These are phyloP conservation scores for Colletotrichum echinochloae DNA, from an alignment of 2,329 filamentous ascomycete species.

Conservation along the genomic window DNA sequence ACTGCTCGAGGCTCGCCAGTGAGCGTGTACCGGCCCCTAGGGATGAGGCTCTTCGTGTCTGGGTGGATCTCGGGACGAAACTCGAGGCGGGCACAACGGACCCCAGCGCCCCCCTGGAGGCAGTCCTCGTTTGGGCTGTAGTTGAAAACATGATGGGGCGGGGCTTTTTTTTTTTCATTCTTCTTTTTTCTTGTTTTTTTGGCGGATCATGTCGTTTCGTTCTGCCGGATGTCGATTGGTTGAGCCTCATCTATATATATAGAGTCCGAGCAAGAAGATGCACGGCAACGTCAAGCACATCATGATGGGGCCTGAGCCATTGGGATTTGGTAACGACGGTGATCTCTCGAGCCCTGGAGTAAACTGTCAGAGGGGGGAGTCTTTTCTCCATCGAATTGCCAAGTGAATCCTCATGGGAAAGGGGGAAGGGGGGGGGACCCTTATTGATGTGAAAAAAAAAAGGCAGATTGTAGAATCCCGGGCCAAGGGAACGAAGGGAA, in stretches of 20 bases:
- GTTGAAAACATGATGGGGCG: neutral
- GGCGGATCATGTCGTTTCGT: neutral
- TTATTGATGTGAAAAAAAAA: neutral
- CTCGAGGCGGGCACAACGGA: neutral
- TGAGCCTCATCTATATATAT: neutral
- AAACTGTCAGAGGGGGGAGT: neutral
- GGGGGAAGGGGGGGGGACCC: neutral
- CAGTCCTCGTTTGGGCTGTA: neutral
- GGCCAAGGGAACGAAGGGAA: neutral
- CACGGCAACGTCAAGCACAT: neutral
- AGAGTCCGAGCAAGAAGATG: neutral
- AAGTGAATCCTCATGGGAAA: neutral
- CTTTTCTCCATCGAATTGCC: neutral
- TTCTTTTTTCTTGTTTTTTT: neutral
- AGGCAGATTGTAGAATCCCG: neutral
- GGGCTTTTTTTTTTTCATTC: too few species aligned
- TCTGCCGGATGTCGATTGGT: neutral
- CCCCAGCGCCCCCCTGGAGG: neutral
- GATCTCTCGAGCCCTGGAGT: neutral
- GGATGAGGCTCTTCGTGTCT: slow-evolving; percentile 10
- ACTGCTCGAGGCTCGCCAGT: neutral
- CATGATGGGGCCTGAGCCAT: too few species aligned
- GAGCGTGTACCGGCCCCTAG: neutral
- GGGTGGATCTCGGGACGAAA: slow-evolving; percentile 13
- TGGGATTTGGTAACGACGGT: neutral